phyloP scores from a whole-genome alignment of 176 grass and related monocot species.

The Carex myosuroides region DNA sequence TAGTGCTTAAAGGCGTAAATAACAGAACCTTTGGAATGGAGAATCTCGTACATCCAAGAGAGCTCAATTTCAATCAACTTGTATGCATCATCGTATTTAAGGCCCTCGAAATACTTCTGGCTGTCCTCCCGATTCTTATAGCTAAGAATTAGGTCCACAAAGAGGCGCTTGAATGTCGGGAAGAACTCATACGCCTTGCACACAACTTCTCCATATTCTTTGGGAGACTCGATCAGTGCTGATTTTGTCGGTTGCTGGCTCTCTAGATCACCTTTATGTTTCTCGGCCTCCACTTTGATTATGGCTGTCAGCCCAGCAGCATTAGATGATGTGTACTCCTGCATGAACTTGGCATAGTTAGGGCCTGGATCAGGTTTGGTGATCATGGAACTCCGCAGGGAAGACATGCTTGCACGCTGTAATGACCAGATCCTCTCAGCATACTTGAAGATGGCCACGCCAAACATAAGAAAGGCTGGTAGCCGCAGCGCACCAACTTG shows the following conservation, averaged over 20 bases:
- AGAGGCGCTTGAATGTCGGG: constrained; percentile 34
- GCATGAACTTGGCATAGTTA: constrained; percentile 71
- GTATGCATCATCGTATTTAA: constrained; percentile 1
- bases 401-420: constrained; percentile 42
- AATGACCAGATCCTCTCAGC: constrained; percentile 39
- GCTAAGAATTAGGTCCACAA: constrained; percentile 56
- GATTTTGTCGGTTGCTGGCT: background rate
- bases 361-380: constrained; percentile 49
- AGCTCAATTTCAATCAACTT: constrained; percentile 39
- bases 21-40: constrained; percentile 17
- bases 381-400: constrained; percentile 34
- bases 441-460: constrained; percentile 34
- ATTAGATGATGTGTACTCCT: constrained; percentile 38
- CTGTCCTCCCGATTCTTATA: constrained; percentile 32
- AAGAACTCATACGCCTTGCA: constrained; percentile 33
- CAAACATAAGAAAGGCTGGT: constrained; percentile 34
- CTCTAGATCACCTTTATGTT: background rate
- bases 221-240: background rate
- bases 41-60: constrained; percentile 23
- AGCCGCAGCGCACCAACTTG: background rate
- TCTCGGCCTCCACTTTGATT: constrained; percentile 29
- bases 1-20: background rate
- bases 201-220: background rate
- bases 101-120: background rate
- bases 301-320: constrained; percentile 26